Evolutionary conservation across 2,329 filamentous ascomycete species (phyloP).

Genomic region (Exophiala calicioides): DNA sequence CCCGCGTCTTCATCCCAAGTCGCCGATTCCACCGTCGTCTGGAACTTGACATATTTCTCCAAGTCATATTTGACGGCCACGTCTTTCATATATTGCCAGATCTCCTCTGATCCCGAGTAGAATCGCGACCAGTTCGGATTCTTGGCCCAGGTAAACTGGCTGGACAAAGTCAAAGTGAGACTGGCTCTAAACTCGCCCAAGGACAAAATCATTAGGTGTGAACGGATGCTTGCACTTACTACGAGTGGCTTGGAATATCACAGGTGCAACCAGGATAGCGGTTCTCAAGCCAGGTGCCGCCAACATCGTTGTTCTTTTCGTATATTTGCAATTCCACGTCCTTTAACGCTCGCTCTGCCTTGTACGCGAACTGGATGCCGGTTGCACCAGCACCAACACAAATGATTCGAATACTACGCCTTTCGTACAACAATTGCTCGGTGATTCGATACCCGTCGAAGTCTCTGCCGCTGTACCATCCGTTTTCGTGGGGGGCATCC

Average conservation of each 20-base stretch:
- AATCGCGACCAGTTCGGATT: constrained; percentile 37
- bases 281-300: constrained; percentile 38
- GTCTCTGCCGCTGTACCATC: constrained; percentile 25
- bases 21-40: constrained; percentile 27
- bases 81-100: constrained; percentile 33
- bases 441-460: constrained; percentile 25
- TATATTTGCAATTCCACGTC: constrained; percentile 33
- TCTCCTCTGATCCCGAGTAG: constrained; percentile 34
- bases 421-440: constrained; percentile 17
- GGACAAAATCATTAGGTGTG: background rate
- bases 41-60: constrained; percentile 31
- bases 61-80: constrained; percentile 33
- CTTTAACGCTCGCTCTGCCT: constrained; percentile 25
- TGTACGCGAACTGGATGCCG: constrained; percentile 35
- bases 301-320: constrained; percentile 34
- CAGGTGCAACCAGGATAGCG: constrained; percentile 36
- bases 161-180: too few relatives aligned
- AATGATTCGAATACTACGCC: constrained; percentile 26
- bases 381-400: constrained; percentile 33
- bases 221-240: constrained; percentile 3
- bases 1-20: constrained; percentile 28
- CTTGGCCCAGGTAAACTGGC: constrained; percentile 51
- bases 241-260: constrained; percentile 55
- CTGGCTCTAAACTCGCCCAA: too few relatives aligned
- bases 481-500: constrained; percentile 25